Evolutionary conservation across 2,329 filamentous ascomycete species (phyloP).

Genomic region (Fusarium mexicanum): DNA sequence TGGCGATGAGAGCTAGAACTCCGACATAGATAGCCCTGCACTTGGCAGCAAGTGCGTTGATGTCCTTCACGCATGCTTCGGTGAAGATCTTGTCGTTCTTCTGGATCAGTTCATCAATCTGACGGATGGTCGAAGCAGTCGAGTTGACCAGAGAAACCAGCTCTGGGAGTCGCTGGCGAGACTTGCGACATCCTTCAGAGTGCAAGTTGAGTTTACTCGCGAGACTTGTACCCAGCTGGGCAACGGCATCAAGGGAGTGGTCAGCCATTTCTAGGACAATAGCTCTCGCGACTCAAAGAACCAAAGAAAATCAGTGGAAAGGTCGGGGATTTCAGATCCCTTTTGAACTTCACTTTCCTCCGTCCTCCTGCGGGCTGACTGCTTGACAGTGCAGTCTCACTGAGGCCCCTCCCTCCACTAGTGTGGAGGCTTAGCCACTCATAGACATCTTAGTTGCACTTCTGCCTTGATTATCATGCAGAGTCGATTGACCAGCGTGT

Average conservation of each 20-base stretch:
- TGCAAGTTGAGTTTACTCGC: not conserved
- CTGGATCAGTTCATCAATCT: not conserved
- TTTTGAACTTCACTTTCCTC: not conserved
- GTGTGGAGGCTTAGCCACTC: not conserved
- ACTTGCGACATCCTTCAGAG: not conserved
- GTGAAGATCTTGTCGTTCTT: not conserved
- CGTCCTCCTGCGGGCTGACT: not conserved
- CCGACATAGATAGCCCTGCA: not conserved
- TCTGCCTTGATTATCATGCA: constrained; percentile 7
- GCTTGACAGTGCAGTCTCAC: not conserved
- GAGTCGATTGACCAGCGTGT: not conserved
- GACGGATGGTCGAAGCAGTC: not conserved
- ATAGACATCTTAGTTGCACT: not conserved
- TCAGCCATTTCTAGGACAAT: not conserved
- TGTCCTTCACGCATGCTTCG: not conserved
- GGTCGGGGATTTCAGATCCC: rapidly evolving
- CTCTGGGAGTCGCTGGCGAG: not conserved
- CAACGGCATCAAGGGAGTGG: not conserved
- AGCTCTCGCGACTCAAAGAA: rapidly evolving
- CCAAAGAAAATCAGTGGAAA: rapidly evolving
- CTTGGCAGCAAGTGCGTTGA: not conserved
- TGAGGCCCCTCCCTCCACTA: not conserved
- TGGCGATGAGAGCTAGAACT: not conserved
- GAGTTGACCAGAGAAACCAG: not conserved
- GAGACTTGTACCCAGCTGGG: not conserved